Conservation (phyloP, 164 flowering plant species). For the Cinnamomum micranthum region DNA sequence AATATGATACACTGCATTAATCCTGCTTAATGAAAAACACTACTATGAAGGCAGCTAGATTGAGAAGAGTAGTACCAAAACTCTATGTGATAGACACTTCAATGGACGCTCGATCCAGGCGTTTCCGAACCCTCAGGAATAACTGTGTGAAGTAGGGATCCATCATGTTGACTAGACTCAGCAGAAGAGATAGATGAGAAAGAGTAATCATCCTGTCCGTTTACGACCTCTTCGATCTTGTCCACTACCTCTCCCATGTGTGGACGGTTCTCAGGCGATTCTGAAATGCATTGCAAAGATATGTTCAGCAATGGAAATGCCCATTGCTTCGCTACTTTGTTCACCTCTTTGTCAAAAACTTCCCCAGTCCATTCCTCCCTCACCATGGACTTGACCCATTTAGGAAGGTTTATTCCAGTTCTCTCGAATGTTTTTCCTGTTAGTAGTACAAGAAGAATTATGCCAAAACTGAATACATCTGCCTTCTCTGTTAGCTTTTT, state of each 20-base stretch:
- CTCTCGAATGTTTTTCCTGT: constrained; percentile 53
- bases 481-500: constrained; percentile 34
- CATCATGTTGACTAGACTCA: constrained; percentile 23
- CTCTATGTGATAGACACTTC: constrained; percentile 2
- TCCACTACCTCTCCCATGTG: constrained; percentile 37
- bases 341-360: constrained; percentile 61
- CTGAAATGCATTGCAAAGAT: constrained; percentile 44
- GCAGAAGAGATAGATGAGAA: constrained; percentile 24
- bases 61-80: background rate
- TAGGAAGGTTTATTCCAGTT: constrained; percentile 49
- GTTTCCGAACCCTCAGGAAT: constrained; percentile 47
- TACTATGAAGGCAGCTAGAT: background rate
- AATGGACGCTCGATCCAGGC: constrained; percentile 39
- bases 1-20: no score
- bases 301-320: constrained; percentile 50
- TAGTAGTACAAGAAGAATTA: constrained; percentile 50
- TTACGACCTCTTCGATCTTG: constrained; percentile 41
- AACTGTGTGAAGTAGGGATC: constrained; percentile 33
- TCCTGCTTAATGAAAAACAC: background rate
- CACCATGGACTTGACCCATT: constrained; percentile 61
- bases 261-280: constrained; percentile 40
- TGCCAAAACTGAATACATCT: constrained; percentile 56
- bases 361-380: constrained; percentile 79
- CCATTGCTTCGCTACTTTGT: constrained; percentile 28
- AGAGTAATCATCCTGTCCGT: constrained; percentile 29